Base-by-base conservation (phyloP, 1,139 yeast species). In the Debaryomyces singareniensis region DNA sequence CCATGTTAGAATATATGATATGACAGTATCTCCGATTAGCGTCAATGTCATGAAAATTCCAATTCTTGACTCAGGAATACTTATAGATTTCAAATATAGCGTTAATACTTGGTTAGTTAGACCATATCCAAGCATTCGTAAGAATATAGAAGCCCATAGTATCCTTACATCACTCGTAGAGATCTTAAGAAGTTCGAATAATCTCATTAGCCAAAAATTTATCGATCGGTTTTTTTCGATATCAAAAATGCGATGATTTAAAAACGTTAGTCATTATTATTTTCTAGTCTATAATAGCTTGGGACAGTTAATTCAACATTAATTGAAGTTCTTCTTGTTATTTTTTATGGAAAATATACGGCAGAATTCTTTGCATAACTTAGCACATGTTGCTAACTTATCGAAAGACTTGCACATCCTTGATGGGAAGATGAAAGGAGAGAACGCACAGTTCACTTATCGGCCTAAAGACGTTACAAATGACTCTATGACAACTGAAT, bases 21-120 rank as follows among this genome's bases (percentile, higher is more conserved):
- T 65, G 0, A 72, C 33, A 0, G 87, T 84, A 49, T 86, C 96
- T 1, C 96, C 96, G 2, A 79, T 51, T 40, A 86, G 59, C 0
- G 96, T 86, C 33, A 79, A 57, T 0, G 95, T 74, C 95, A 87
- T 86, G 51, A 87, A 87, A 21, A 74, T 36, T 2, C 96, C 96
- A 29, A 83, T 81, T 24, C 62, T 52, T 1, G 70, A 49, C 35
- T 82, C 86, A 1, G 71, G 44, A 28, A 82, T 64, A 2, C 69
- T 71, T 5, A 82, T 52, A 4, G 69, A 64, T 33, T 70, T 71
- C 29, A 87, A 63, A 43, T 78, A 85, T 11, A 84, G 64, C 0
- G 91, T 81, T 29, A 87, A 58, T 4, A 87, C 78, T 56, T 86
- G 89, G 44, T 86, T 84, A 9, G 93, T 80, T 36, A 82, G 61